A percentile compares a stretch with the other conserved stretches of the same genome.
Evolutionary conservation across 495 filamentous ascomycete species (phyloP).

Genomic region (Talaromyces ruber): DNA sequence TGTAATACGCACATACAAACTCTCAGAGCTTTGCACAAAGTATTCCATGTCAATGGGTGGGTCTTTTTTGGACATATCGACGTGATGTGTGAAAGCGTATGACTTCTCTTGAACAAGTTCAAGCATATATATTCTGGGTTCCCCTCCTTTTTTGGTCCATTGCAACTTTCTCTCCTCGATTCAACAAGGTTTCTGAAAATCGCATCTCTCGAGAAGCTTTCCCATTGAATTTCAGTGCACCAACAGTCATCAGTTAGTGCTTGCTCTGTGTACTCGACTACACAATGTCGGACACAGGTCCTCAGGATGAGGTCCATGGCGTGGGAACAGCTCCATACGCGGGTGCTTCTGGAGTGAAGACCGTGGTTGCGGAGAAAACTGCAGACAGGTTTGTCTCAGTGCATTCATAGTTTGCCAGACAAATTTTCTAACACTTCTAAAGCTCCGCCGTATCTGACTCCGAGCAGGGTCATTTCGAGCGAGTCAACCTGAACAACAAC

Average conservation of each 20-base stretch:
- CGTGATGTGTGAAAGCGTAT: background rate
- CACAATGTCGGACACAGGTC: background rate
- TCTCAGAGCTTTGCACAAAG: background rate
- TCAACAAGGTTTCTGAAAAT: background rate
- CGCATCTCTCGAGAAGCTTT: background rate
- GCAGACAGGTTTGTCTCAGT: background rate
- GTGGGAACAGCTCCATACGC: background rate
- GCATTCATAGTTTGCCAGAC: background rate
- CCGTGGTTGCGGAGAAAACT: background rate
- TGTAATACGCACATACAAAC: background rate
- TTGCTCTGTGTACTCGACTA: background rate
- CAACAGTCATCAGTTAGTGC: background rate
- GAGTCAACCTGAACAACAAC: constrained; percentile 44
- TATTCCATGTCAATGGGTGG: background rate
- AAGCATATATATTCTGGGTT: background rate
- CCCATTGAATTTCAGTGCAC: background rate
- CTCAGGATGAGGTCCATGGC: background rate
- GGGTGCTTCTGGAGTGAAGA: background rate
- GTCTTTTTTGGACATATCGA: background rate
- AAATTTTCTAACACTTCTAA: background rate
- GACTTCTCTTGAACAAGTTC: background rate
- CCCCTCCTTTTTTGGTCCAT: background rate
- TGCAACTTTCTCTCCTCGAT: background rate
- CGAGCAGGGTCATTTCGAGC: constrained; percentile 20
- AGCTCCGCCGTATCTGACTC: background rate